Evolutionary conservation across 2,329 filamentous ascomycete species (phyloP).

Genomic region (Thielaviopsis populi): DNA sequence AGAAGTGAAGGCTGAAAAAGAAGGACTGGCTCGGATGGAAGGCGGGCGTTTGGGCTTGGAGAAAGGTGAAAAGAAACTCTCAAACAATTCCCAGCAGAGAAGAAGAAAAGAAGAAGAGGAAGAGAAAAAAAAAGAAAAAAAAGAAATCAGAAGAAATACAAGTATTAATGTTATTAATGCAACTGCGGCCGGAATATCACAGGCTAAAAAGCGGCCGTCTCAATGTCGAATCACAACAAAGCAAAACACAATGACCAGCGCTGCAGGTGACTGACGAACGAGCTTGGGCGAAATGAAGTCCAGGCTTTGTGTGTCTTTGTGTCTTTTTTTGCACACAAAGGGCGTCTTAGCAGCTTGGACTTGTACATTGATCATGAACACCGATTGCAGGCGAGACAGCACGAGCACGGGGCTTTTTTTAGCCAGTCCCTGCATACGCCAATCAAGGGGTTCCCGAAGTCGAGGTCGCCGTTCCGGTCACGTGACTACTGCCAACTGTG

Average conservation of each 20-base stretch:
- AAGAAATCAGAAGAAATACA: neutral
- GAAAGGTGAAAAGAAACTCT: neutral
- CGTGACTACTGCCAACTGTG: neutral
- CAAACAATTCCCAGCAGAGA: neutral
- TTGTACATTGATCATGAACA: neutral
- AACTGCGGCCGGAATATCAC: neutral
- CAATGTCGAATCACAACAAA: too few species aligned
- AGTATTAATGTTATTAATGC: neutral
- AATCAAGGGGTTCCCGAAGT: neutral
- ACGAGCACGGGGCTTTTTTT: neutral
- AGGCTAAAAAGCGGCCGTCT: neutral
- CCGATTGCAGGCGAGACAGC: neutral
- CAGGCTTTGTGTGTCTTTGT: neutral
- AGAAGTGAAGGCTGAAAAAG: neutral
- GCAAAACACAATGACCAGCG: too few species aligned
- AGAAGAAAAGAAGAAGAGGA: constrained; percentile 2
- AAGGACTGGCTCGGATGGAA: neutral
- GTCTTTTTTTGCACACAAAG: neutral
- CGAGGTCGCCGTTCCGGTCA: neutral
- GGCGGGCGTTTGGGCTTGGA: neutral
- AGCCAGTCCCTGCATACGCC: neutral
- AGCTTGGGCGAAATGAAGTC: neutral
- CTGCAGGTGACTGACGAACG: neutral
- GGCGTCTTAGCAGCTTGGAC: neutral
- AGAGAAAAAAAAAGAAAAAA: neutral